A percentile compares a stretch with the other conserved stretches of the same genome.
Conservation (phyloP, 179 eudicot genomes). For the Drosera spatulata region DNA sequence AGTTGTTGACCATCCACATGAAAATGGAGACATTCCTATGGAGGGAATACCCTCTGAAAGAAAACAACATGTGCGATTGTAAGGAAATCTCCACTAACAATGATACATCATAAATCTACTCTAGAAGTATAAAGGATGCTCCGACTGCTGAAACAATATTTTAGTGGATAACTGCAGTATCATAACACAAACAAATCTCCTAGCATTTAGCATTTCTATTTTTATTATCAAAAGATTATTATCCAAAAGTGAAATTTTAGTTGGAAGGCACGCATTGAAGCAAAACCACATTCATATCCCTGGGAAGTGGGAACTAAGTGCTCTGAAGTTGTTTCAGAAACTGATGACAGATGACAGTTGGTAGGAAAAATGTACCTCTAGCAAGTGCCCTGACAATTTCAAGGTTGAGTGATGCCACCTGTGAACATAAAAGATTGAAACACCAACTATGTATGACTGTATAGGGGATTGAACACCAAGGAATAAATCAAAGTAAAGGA, state of each 20-base stretch:
- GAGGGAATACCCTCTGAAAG: constrained; percentile 93
- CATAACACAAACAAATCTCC: background rate
- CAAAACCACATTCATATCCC: too few relatives aligned
- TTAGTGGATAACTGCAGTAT: background rate
- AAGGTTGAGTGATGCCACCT: constrained; percentile 91
- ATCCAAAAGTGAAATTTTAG: too few relatives aligned
- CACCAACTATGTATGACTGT: too few relatives aligned
- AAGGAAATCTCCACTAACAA: too few relatives aligned
- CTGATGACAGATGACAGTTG: background rate
- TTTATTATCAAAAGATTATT: too few relatives aligned
- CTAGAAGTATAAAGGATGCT: too few relatives aligned
- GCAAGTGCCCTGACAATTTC: constrained; percentile 94
- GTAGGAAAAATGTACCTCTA: constrained; percentile 39
- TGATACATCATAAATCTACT: too few relatives aligned
- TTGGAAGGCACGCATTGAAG: too few relatives aligned
- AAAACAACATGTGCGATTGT: constrained; percentile 1
- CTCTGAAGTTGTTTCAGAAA: background rate
- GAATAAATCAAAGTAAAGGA: too few relatives aligned
- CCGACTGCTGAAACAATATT: too few relatives aligned
- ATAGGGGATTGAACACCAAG: too few relatives aligned
- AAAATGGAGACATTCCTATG: constrained; percentile 88
- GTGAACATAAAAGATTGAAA: constrained; percentile 5
- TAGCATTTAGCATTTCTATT: background rate
- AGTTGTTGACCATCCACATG: constrained; percentile 90
- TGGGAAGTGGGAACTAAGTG: background rate